A percentile compares a stretch with the other conserved stretches of the same genome.
phyloP scores from a whole-genome alignment of 805 yeast genomes.

The Yarrowia keelungensis region DNA sequence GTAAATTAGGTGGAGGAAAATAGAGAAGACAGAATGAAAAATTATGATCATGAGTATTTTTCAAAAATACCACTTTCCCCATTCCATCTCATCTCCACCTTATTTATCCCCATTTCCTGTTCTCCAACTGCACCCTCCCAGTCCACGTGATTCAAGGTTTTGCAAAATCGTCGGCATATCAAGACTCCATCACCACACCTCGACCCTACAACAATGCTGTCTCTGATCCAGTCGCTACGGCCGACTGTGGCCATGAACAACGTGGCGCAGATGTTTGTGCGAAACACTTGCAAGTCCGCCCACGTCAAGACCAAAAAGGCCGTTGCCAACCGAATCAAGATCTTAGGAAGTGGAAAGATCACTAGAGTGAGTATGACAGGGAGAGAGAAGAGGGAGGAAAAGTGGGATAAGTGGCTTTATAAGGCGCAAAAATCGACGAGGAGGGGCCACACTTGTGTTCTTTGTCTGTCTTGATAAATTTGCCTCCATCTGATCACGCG shows the following conservation, averaged over 20 bases:
- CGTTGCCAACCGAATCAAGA: conserved; percentile 36
- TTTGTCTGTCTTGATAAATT: too few species aligned
- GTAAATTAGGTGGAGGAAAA: not conserved
- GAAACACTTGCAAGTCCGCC: conserved; percentile 27
- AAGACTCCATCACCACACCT: conserved; percentile 25
- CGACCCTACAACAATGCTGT: conserved; percentile 31
- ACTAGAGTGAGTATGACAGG: conserved; percentile 55
- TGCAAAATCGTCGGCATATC: conserved; percentile 33
- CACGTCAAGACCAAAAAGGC: conserved; percentile 38
- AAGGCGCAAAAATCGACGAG: too few species aligned
- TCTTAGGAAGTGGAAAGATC: conserved; percentile 63
- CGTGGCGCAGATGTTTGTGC: conserved; percentile 34
- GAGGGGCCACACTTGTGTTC: too few species aligned
- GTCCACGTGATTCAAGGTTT: conserved; percentile 36
- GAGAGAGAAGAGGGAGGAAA: not conserved
- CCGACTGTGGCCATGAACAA: conserved; percentile 37
- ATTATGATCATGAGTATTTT: not conserved
- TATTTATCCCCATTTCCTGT: not conserved
- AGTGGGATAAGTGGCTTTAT: too few species aligned
- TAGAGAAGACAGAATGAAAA: not conserved
- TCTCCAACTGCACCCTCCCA: not conserved
- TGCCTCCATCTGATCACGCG: too few species aligned
- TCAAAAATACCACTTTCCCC: not conserved
- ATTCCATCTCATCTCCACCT: not conserved
- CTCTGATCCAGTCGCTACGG: conserved; percentile 38